Base-by-base conservation (phyloP, 306 rosid species). In the Sicyos baderoa region DNA sequence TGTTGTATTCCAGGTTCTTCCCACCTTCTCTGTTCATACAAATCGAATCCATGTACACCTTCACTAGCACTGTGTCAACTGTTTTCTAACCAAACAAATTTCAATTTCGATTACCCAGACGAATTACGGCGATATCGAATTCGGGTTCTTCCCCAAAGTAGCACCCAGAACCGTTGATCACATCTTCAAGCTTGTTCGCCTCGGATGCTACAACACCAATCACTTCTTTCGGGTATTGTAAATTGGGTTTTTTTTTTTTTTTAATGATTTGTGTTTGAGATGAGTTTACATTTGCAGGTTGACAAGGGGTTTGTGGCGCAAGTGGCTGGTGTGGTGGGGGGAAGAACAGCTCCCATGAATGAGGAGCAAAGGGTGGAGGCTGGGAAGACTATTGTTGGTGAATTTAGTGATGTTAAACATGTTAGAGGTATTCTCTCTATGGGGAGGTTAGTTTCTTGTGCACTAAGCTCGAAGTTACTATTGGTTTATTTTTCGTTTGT, bases 301-400 rank as follows among this genome's bases (percentile, higher is more conserved):
- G 99, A 93, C 27, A 93, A 80, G 82, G 99, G 99, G 23, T 93
- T 93, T 75, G 99, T 90, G 5, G 99, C 97, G 58, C 99, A 93
- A 79, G 97, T 93, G 68, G 99, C 96, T 3, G 97, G 90, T 76
- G 97, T 93, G 73, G 51, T 3, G 48, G 51, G 70, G 37, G 96
- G 91, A 52, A 90, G 97, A 81, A 82, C 79, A 2, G 96, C 97
- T 67, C 90, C 97, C 65, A 85, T 90, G 99, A 90, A 90, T 35
- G 86, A 85, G 59, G 94, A 84, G 52, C 97, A 93, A 83, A 82
- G 76, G 72, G 73, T 29, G 64, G 89, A 76, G 74, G 97, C 91
- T 15, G 75, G 70, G 23, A 90, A 88, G 86, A 85, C 84, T 6
- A 87, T 90, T 68, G 82, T 89, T 71, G 97, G 95, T 72, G 97